phyloP scores from a whole-genome alignment of 2,329 filamentous ascomycete genomes.

The Cladosporium oxysporum region DNA sequence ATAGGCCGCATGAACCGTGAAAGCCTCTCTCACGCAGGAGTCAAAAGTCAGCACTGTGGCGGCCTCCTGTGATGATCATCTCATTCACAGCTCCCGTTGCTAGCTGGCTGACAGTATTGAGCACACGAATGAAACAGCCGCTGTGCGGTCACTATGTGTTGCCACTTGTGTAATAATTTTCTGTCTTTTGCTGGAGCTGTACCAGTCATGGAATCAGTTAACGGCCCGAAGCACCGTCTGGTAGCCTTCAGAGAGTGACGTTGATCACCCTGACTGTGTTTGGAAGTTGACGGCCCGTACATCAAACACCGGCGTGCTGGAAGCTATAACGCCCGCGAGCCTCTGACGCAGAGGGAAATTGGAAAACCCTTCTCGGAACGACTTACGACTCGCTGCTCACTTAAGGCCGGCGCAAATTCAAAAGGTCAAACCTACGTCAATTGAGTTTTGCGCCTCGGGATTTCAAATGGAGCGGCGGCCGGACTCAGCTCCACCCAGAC shows the following conservation, averaged over 20 bases:
- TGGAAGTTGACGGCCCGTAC: background rate
- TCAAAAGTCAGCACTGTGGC: background rate
- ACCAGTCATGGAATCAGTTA: background rate
- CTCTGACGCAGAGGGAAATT: conserved; percentile 2
- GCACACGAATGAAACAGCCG: background rate
- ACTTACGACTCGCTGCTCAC: conserved; percentile 10
- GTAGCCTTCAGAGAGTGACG: conserved; percentile 5
- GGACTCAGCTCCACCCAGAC: conserved; percentile 4
- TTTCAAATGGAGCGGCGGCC: background rate
- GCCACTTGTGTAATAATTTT: background rate
- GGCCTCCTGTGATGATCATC: background rate
- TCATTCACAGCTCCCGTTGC: background rate
- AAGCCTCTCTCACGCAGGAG: conserved; percentile 1
- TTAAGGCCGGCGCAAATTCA: conserved; percentile 7
- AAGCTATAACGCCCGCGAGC: conserved; percentile 1
- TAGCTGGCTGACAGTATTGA: background rate
- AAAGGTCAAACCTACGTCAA: conserved; percentile 2
- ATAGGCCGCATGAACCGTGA: background rate
- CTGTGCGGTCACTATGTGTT: background rate
- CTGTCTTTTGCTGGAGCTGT: background rate
- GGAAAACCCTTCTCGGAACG: conserved; percentile 8
- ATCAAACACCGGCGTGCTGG: conserved; percentile 14
- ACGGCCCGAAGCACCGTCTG: background rate
- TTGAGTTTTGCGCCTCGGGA: conserved; percentile 10
- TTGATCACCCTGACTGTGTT: background rate